These are phyloP conservation scores for Sideroxylon spinosum DNA, from an alignment of 179 eudicot species.

Conservation along the genomic window DNA sequence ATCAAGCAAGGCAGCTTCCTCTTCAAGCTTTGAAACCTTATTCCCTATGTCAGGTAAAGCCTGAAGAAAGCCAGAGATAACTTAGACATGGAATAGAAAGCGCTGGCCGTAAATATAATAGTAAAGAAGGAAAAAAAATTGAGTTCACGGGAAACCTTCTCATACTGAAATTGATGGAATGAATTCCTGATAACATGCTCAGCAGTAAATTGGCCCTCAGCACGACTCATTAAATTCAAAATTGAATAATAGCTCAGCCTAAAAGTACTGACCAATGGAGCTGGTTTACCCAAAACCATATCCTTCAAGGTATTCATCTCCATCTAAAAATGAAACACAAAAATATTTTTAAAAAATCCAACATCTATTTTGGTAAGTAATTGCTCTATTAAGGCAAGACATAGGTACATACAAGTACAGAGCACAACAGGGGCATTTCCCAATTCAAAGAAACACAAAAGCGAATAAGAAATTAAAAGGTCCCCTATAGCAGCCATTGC, in stretches of 20 bases:
- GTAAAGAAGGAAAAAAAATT: not conserved
- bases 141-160: conserved; percentile 59
- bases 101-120: not conserved
- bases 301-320: conserved; percentile 87
- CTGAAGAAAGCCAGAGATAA: conserved; percentile 30
- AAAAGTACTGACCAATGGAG: conserved; percentile 95
- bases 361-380: not conserved
- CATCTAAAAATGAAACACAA: conserved; percentile 44
- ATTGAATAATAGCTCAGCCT: conserved; percentile 95
- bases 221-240: conserved; percentile 94
- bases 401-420: not conserved
- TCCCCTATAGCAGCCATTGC: not conserved
- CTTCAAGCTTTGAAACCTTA: conserved; percentile 75
- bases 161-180: conserved; percentile 94
- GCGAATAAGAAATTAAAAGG: not conserved
- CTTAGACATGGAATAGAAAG: not conserved
- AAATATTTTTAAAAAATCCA: not conserved
- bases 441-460: not conserved
- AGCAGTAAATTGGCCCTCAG: conserved; percentile 95
- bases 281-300: conserved; percentile 94
- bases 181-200: conserved; percentile 97
- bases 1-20: conserved; percentile 81
- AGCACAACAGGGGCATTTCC: not conserved
- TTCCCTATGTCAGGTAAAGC: conserved; percentile 90
- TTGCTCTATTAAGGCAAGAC: not conserved